Evolutionary conservation across 2,329 filamentous ascomycete species (phyloP), one percentile per base, ranked within the genome.

Genomic region (Hysterium pulicare): DNA sequence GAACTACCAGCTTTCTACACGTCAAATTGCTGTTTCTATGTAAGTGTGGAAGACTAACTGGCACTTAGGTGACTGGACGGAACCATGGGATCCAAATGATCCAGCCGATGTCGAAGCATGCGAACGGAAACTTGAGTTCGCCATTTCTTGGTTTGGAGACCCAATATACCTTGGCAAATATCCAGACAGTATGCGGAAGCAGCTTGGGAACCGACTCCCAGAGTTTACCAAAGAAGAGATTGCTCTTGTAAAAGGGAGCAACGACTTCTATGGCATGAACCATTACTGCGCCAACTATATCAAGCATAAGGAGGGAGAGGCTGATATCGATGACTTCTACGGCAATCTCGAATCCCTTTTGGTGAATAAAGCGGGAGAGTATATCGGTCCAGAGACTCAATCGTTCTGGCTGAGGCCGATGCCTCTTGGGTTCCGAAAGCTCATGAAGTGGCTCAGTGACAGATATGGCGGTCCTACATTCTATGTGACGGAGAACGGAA

Each of bases 211-310:
- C 61, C 81, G 87, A 11, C 77, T 94, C 36, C 89, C 89, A 4
- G 72, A 74, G 33, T 93, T 87, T 66, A 89, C 85, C 0, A 67
- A 76, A 0, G 85, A 87, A 52, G 87, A 95, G 61, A 67, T 74
- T 19, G 79, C 79, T 2, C 73, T 93, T n/a, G 82, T 95, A 34
- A 76, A 84, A 58, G 87, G 86, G n/a, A 88, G 84, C 62, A 93
- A 93, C 66, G 89, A 94, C 73, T 94, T 94, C 70, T 94, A 94
- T 68, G 89, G 87, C 66, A 91, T 91, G 87, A 94, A 95, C 74
- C 86, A 90, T 75, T 95, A 95, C 74, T 90, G 87, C 38, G 85
- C 87, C 60, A 87, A 93, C 75, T 94, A 87, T 71, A 83, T 94
- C 71, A 83, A 82, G 65, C 83, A 90, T 70, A 80, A 81, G 59